Conservation (phyloP, 306 rosid genomes). For the Lotus japonicus region DNA sequence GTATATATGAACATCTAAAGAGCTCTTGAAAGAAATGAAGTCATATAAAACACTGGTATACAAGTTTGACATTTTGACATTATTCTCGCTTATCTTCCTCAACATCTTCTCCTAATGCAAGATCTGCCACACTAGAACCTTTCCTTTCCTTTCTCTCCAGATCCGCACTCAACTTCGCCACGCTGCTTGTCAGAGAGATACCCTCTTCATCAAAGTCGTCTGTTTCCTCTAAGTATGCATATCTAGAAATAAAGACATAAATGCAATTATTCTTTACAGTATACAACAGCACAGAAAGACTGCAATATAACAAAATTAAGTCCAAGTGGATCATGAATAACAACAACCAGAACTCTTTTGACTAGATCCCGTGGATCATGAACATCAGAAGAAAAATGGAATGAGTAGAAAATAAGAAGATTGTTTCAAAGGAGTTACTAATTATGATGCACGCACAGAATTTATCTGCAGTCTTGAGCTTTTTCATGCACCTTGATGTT, state of each 20-base stretch:
- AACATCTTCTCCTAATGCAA: constrained; percentile 49
- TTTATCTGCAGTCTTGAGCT: no score
- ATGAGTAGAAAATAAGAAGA: no score
- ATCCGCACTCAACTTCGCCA: constrained; percentile 45
- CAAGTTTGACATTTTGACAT: constrained; percentile 6
- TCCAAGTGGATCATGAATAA: not conserved
- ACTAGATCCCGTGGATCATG: no score
- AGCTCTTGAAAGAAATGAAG: constrained; percentile 14
- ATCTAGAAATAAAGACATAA: constrained; percentile 35
- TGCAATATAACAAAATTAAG: not conserved
- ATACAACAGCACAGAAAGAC: not conserved
- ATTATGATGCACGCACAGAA: no score
- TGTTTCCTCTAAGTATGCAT: constrained; percentile 76
- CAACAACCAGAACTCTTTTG: no score
- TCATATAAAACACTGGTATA: constrained; percentile 17
- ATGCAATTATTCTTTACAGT: not conserved
- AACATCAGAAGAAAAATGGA: no score
- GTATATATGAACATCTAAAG: constrained; percentile 30
- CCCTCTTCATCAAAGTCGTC: constrained; percentile 92
- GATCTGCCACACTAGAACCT: constrained; percentile 41
- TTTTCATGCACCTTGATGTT: no score
- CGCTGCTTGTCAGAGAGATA: constrained; percentile 60
- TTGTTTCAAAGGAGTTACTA: no score
- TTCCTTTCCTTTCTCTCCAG: constrained; percentile 35
- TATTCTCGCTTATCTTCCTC: constrained; percentile 95